These are phyloP conservation scores for Candida koratica DNA, from an alignment of 805 yeast genomes.

Conservation along the genomic window DNA sequence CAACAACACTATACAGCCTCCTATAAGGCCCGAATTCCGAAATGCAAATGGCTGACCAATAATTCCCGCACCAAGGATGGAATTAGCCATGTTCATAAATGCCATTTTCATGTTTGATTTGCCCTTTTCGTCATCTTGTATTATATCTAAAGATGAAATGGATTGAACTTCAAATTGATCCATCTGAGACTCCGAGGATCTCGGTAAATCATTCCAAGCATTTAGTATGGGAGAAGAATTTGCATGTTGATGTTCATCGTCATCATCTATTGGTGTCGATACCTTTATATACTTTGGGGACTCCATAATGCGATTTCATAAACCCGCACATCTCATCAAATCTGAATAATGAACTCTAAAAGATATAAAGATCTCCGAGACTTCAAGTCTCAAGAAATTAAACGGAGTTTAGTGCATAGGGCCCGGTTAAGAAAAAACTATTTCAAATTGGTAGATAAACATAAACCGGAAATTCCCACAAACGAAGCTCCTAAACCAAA, in stretches of 20 bases:
- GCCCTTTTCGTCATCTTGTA: constrained; percentile 21
- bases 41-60: constrained; percentile 92
- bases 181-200: too few relatives aligned
- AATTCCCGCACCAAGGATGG: constrained; percentile 93
- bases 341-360: constrained; percentile 12
- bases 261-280: constrained; percentile 1
- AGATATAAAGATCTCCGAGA: constrained; percentile 34
- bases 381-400: constrained; percentile 59
- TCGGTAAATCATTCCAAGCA: neutral
- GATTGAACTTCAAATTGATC: constrained; percentile 1
- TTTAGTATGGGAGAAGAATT: too few relatives aligned
- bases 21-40: constrained; percentile 70
- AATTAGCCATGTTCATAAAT: constrained; percentile 95
- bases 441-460: constrained; percentile 66
- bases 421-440: constrained; percentile 79
- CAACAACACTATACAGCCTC: constrained; percentile 62
- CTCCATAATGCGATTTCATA: constrained; percentile 3
- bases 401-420: constrained; percentile 69
- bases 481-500: constrained; percentile 3
- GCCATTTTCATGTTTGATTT: constrained; percentile 67
- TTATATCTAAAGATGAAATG: neutral
- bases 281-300: constrained; percentile 1
- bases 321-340: constrained; percentile 1
- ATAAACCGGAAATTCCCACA: constrained; percentile 2
- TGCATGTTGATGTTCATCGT: too few relatives aligned